phyloP scores from a whole-genome alignment of 2,329 filamentous ascomycete species.

The Pezicula neosporulosa region DNA sequence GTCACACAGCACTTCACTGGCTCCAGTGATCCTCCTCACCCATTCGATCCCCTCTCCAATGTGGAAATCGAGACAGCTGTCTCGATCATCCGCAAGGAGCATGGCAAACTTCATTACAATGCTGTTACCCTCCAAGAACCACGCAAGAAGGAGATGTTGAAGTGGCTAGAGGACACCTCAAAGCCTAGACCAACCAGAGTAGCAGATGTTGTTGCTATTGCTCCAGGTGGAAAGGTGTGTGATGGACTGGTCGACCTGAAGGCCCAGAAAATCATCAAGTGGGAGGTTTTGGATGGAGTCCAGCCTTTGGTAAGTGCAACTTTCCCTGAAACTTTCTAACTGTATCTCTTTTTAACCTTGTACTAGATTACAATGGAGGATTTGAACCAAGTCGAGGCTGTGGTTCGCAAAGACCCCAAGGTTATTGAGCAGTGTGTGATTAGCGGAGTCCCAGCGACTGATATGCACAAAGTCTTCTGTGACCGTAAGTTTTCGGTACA shows the following conservation, averaged over 20 bases:
- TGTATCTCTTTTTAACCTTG: conserved; percentile 8
- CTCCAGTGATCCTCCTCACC: conserved; percentile 54
- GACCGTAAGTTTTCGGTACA: conserved; percentile 56
- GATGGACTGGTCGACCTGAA: conserved; percentile 78
- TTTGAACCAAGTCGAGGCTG: conserved; percentile 72
- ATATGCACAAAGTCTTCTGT: conserved; percentile 96
- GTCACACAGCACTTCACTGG: conserved; percentile 59
- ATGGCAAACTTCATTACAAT: conserved; percentile 78
- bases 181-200: conserved; percentile 64
- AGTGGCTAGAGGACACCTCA: conserved; percentile 68
- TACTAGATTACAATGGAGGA: conserved; percentile 85
- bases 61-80: conserved; percentile 73
- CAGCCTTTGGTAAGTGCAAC: conserved; percentile 67
- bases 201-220: conserved; percentile 82
- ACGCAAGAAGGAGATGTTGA: conserved; percentile 77
- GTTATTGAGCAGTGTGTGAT: conserved; percentile 89
- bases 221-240: conserved; percentile 72
- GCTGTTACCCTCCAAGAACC: conserved; percentile 83
- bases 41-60: conserved; percentile 72
- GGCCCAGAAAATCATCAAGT: conserved; percentile 63
- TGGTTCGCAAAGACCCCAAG: conserved; percentile 73
- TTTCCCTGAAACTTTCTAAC: neutral
- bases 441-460: conserved; percentile 72
- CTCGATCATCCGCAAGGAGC: conserved; percentile 62
- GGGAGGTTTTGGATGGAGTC: conserved; percentile 71